Percentiles rank a stretch among this genome's conserved stretches.
These are phyloP conservation scores for Areca catechu DNA, from an alignment of 176 grass and related monocot species.

Conservation along the genomic window DNA sequence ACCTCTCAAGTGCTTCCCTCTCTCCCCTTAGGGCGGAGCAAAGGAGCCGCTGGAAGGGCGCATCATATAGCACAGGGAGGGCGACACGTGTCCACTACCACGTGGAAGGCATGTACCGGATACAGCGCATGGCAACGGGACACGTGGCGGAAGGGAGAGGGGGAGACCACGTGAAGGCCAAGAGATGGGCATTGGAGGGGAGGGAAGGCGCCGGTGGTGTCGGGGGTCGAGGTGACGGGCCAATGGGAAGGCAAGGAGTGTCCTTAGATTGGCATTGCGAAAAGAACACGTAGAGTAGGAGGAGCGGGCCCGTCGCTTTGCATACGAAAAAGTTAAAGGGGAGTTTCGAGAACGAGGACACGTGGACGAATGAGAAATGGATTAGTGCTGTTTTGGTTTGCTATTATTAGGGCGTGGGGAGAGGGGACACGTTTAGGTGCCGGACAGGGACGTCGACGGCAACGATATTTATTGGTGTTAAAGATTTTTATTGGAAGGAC, in stretches of 20 bases:
- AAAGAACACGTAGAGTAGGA: constrained; percentile 39
- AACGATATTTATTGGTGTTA: too few species aligned
- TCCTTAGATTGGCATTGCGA: constrained; percentile 11
- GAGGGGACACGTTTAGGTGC: too few species aligned
- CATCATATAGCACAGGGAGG: neutral
- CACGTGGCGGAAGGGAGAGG: constrained; percentile 25
- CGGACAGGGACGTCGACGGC: too few species aligned
- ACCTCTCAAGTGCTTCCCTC: neutral
- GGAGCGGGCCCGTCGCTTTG: too few species aligned
- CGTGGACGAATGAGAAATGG: too few species aligned
- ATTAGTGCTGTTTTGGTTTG: too few species aligned
- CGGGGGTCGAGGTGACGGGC: neutral
- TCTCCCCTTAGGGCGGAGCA: constrained; percentile 1
- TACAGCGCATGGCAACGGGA: constrained; percentile 18
- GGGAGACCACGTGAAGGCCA: constrained; percentile 36
- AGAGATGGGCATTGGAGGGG: constrained; percentile 9
- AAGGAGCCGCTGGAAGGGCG: neutral
- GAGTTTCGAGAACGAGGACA: too few species aligned
- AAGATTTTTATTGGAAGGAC: too few species aligned
- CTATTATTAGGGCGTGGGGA: too few species aligned
- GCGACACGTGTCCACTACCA: constrained; percentile 33
- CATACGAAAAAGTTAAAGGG: too few species aligned
- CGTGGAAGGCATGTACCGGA: constrained; percentile 10
- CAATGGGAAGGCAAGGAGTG: constrained; percentile 34
- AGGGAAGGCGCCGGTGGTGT: neutral